These are phyloP conservation scores for Aureobasidium sp. DNA, from an alignment of 2,329 filamentous ascomycete genomes.

Conservation along the genomic window DNA sequence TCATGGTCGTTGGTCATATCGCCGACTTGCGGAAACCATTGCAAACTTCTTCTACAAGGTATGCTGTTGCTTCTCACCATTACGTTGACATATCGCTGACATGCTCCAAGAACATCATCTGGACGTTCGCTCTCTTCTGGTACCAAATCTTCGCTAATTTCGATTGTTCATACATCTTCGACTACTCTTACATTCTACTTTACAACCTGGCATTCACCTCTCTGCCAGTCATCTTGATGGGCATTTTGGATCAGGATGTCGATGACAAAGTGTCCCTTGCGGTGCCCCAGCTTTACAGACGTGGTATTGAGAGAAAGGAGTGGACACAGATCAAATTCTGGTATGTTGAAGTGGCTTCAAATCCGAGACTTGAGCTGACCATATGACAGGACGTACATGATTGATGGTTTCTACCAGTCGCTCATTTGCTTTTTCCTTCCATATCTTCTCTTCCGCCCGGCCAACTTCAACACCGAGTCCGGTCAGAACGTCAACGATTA, in stretches of 20 bases:
- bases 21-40: constrained; percentile 83
- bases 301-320: constrained; percentile 91
- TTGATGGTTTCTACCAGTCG: constrained; percentile 91
- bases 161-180: constrained; percentile 93
- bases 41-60: constrained; percentile 99
- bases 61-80: constrained; percentile 20
- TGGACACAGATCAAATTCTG: constrained; percentile 97
- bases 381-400: constrained; percentile 64
- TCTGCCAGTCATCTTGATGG: constrained; percentile 88
- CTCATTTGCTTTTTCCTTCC: constrained; percentile 89
- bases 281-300: constrained; percentile 89
- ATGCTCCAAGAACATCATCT: constrained; percentile 71
- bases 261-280: constrained; percentile 88
- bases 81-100: neutral
- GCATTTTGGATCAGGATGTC: constrained; percentile 94
- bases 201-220: constrained; percentile 98
- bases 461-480: constrained; percentile 61
- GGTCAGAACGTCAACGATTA: constrained; percentile 74
- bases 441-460: constrained; percentile 68
- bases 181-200: constrained; percentile 94
- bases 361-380: neutral
- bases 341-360: constrained; percentile 47
- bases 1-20: constrained; percentile 94
- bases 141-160: constrained; percentile 94
- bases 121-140: constrained; percentile 96